Conservation (phyloP, 768 basidiomycete genomes). For the Termitomyces sp. region DNA sequence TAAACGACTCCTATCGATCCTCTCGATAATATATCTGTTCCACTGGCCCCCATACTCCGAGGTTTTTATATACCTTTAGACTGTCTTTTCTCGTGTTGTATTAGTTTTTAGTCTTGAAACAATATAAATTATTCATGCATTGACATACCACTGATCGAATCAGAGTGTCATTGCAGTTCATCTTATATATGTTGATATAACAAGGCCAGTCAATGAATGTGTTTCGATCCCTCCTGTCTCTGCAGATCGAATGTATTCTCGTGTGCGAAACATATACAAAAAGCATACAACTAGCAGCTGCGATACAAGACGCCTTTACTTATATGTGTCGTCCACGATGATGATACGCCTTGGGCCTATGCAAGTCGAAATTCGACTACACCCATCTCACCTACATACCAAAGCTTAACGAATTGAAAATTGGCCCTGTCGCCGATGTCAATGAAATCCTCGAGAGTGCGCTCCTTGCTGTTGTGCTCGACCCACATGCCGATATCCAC, state of each 20-base stretch:
- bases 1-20: conserved; percentile 26
- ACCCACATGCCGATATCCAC: not conserved
- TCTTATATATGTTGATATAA: too few relatives aligned
- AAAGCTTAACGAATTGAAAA: not conserved
- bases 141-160: not conserved
- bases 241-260: not conserved
- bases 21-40: not conserved
- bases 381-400: not conserved
- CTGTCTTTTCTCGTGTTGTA: not conserved
- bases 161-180: not conserved
- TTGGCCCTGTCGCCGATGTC: not conserved
- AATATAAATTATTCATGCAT: not conserved
- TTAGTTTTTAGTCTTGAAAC: not conserved
- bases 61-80: not conserved
- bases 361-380: not conserved
- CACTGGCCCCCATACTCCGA: not conserved
- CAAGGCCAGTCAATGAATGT: too few relatives aligned
- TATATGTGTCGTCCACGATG: not conserved
- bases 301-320: not conserved
- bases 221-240: not conserved
- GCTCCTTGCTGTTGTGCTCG: not conserved
- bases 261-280: not conserved
- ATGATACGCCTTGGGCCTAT: not conserved
- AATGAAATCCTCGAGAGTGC: not conserved
- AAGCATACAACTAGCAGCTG: not conserved